phyloP scores from a whole-genome alignment of 1,139 yeast genomes.

The Yamadazyma triangularis region DNA sequence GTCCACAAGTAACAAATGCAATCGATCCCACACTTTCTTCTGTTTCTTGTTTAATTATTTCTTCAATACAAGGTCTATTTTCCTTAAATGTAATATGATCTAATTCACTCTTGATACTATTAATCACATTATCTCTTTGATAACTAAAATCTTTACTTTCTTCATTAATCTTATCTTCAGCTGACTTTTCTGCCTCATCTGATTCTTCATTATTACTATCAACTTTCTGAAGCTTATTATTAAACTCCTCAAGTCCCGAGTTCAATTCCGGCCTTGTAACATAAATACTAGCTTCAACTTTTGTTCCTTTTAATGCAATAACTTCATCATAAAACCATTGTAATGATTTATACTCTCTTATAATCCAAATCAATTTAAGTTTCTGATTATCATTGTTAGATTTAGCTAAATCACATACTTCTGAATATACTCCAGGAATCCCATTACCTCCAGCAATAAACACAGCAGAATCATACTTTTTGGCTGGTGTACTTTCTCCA shows the following conservation, averaged over 20 bases:
- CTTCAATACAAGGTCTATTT: conserved; percentile 39
- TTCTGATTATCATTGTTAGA: conserved; percentile 3
- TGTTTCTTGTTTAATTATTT: conserved; percentile 31
- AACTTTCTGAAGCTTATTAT: background rate
- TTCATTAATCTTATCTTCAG: conserved; percentile 14
- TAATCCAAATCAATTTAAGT: conserved; percentile 31
- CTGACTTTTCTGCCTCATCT: conserved; percentile 14
- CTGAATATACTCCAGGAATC: conserved; percentile 48
- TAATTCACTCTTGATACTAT: conserved; percentile 7
- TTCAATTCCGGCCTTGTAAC: conserved; percentile 25
- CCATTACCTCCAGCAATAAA: conserved; percentile 73
- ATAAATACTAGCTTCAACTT: conserved; percentile 28
- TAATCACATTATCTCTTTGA: conserved; percentile 8
- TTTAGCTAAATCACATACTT: conserved; percentile 21
- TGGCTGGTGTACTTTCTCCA: conserved; percentile 28
- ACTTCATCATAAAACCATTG: conserved; percentile 51
- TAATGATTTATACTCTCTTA: conserved; percentile 38
- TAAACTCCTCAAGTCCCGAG: conserved; percentile 5
- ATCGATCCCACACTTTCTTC: conserved; percentile 23
- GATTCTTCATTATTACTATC: conserved; percentile 5
- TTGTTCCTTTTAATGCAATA: conserved; percentile 17
- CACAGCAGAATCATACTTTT: conserved; percentile 49
- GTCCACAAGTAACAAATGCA: conserved; percentile 40
- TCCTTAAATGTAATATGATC: conserved; percentile 27
- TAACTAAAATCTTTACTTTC: conserved; percentile 2